These are phyloP conservation scores for Aureobasidium sp. DNA, from an alignment of 2,329 filamentous ascomycete genomes.

Conservation along the genomic window DNA sequence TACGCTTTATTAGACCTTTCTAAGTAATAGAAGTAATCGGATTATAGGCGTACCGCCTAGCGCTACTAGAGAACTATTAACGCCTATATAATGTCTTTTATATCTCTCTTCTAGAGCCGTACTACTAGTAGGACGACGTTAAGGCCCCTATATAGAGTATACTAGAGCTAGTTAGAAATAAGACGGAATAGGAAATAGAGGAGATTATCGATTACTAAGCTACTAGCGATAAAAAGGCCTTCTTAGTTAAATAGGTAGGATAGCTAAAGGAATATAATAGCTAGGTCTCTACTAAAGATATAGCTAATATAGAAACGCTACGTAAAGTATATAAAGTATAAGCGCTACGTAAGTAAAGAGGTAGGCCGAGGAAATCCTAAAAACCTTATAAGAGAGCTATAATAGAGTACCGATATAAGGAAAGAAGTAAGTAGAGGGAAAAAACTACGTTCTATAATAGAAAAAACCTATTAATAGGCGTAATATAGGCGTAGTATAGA, in stretches of 20 bases:
- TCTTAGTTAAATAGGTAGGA: not conserved
- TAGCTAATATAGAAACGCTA: no score
- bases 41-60: slow-evolving; percentile 15
- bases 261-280: not conserved
- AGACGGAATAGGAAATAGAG: not conserved
- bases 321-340: no score
- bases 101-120: slow-evolving; percentile 16
- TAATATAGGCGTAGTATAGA: no score
- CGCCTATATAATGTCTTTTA: slow-evolving; percentile 18
- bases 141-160: not conserved
- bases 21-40: slow-evolving; percentile 7
- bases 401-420: no score
- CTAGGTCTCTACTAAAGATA: no score
- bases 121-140: not conserved
- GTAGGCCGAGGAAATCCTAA: no score
- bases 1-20: slow-evolving; percentile 16
- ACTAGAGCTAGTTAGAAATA: no score
- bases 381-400: no score
- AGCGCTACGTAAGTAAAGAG: no score
- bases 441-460: no score
- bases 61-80: slow-evolving; percentile 4
- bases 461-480: no score
- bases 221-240: not conserved
- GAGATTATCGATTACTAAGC: not conserved
- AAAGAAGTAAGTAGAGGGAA: no score